Evolutionary conservation across 495 filamentous ascomycete genomes (phyloP).

Genomic region (Staphylotrichum longicolle): DNA sequence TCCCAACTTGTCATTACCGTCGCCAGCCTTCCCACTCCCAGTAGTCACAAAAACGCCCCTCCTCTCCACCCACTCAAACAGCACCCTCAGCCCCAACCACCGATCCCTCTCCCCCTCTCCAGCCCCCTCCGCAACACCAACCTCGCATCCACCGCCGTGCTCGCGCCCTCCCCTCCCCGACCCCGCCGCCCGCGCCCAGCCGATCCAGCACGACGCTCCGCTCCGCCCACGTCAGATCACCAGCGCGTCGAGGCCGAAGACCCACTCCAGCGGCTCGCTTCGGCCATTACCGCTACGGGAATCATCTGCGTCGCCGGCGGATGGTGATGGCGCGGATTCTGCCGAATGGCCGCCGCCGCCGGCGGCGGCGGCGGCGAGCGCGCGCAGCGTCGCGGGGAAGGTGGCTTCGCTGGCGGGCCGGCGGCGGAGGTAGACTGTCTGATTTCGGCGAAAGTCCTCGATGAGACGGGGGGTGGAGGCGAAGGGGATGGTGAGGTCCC

Average conservation of each 20-base stretch:
- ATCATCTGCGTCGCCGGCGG: not conserved
- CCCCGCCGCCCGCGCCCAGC: slow-evolving; percentile 20
- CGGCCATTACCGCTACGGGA: not conserved
- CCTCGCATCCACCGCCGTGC: slow-evolving; percentile 73
- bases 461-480: slow-evolving; percentile 59
- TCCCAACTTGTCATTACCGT: not conserved
- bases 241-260: slow-evolving; percentile 66
- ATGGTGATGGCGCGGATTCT: not conserved
- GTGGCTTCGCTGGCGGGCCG: slow-evolving; percentile 65
- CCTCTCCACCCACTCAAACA: slow-evolving; percentile 79
- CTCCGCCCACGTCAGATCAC: slow-evolving; percentile 71
- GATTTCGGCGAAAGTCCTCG: slow-evolving; percentile 69
- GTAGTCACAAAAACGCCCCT: slow-evolving; percentile 20
- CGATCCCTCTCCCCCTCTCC: slow-evolving; percentile 57
- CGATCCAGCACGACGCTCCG: slow-evolving; percentile 64
- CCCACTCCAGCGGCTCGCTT: slow-evolving; percentile 63
- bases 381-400: slow-evolving; percentile 73
- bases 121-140: slow-evolving; percentile 67
- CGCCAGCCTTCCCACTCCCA: slow-evolving; percentile 1
- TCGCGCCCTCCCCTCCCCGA: slow-evolving; percentile 47
- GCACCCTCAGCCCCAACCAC: slow-evolving; percentile 67
- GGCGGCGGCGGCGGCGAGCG: slow-evolving; percentile 50
- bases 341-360: slow-evolving; percentile 8
- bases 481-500: slow-evolving; percentile 83
- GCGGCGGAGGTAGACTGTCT: slow-evolving; percentile 78